Evolutionary conservation across 1,139 yeast species (phyloP), one percentile per base, ranked within the genome.

Genomic region (Geotrichum histeridarum): DNA sequence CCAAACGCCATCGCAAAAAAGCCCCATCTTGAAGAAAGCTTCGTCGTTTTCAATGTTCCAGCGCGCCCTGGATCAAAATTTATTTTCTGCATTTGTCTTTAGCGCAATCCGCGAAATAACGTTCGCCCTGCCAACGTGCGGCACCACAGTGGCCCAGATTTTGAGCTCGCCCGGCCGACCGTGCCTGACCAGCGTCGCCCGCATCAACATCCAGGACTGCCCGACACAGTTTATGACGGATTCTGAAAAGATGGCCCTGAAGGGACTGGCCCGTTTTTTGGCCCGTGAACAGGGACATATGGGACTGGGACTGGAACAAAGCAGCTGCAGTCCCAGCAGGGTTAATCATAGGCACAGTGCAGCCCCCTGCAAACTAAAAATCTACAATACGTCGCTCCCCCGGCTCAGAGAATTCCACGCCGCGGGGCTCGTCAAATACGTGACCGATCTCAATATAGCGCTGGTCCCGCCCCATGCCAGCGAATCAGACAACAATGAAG

Each of bases 301-400:
- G 27, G 27, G 27, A 22, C 27, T 22, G 27, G 27, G 27, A 22
- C 27, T 22, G 27, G 27, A 22, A 18, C 22, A 22, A 6, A 31
- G 2, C 46, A 31, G 35, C 46, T 22, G 15, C 12, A 42, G 15
- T 31, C 4, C 14, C n/a, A 15, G 32, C 15, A 27, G 42, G 22
- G 11, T n/a, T 17, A n/a, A 12, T 8, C 17, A 37, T n/a, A 37
- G 15, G 15, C n/a, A 37, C 39, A 37, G 37, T n/a, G n/a, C 47
- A 14, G 37, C 37, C 11, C 8, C 17, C 7, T 33, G 37, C 14
- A 31, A 30, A 31, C 15, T 43, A 22, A 30, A 27, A n/a, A 32
- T 43, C n/a, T 43, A 43, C 38, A 43, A 43, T 36, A 43, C 47
- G 5, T 33, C 35, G n/a, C 18, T 43, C n/a, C 30, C 47, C 12